These are phyloP conservation scores for Teunomyces panamensis DNA, from an alignment of 805 yeast species.

Conservation along the genomic window DNA sequence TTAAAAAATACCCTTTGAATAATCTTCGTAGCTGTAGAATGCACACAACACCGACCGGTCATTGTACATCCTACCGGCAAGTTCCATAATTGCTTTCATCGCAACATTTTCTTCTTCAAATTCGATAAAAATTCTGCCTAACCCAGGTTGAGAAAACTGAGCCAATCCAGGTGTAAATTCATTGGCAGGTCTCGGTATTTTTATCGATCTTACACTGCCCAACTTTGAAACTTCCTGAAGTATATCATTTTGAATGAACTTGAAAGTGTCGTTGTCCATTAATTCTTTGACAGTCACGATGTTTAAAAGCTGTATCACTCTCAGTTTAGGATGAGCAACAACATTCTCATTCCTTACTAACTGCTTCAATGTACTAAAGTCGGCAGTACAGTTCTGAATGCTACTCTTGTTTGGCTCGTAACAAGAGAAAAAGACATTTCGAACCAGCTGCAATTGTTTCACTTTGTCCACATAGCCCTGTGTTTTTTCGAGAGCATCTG, in stretches of 20 bases:
- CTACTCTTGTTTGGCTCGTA: slow-evolving; percentile 26
- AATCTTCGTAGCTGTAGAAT: slow-evolving; percentile 60
- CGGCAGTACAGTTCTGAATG: slow-evolving; percentile 35
- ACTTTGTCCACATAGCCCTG: slow-evolving; percentile 13
- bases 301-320: slow-evolving; percentile 65
- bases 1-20: slow-evolving; percentile 34
- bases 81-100: slow-evolving; percentile 49
- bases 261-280: slow-evolving; percentile 44
- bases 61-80: slow-evolving; percentile 66
- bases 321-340: slow-evolving; percentile 39
- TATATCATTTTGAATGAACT: slow-evolving; percentile 54
- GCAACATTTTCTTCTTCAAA: slow-evolving; percentile 55
- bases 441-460: slow-evolving; percentile 13
- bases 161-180: slow-evolving; percentile 41
- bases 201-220: slow-evolving; percentile 53
- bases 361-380: slow-evolving; percentile 35
- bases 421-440: slow-evolving; percentile 33
- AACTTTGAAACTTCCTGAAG: slow-evolving; percentile 43
- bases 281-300: slow-evolving; percentile 64
- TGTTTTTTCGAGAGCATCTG: slow-evolving; percentile 10
- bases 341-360: slow-evolving; percentile 38
- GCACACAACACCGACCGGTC: slow-evolving; percentile 69
- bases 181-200: slow-evolving; percentile 61
- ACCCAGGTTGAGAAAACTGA: slow-evolving; percentile 47
- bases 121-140: slow-evolving; percentile 71